Evolutionary conservation across 2,329 filamentous ascomycete genomes (phyloP), one percentile per base, ranked within the genome.

Genomic region (Pestalotiopsis sp.): DNA sequence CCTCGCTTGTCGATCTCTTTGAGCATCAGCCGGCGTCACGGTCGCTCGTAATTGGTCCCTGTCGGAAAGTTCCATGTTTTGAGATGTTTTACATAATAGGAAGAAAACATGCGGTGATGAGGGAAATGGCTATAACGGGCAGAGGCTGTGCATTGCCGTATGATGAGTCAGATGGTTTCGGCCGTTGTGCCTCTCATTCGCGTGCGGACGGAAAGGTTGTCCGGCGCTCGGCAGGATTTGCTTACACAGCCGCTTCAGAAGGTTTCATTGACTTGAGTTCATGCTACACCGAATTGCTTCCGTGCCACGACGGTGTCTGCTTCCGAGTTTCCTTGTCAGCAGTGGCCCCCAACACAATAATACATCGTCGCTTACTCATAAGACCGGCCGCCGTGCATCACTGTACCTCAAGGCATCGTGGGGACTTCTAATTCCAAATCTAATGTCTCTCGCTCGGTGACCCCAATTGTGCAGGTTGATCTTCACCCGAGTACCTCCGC

Each of bases 141-240:
- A 36, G 17, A 20, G 59, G 59, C 59, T 62, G 59, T 62, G 59
- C 36, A 36, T 17, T 36, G 31, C 27, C 31, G 59, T 62, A 20
- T n/a, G 59, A 62, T 62, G 59, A 62, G 59, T 62, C 59, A 62
- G 59, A 62, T 36, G 59, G 59, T 39, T 62, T 62, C 59, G 36
- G 59, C 59, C 31, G 59, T 62, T 13, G 13, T 59, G 6, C 57
- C 57, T 52, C 45, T n/a, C 17, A 27, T 59, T 27, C 12, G 57
- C 23, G 23, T 27, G 57, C 57, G 13, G 57, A 27, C 57, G 25
- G 57, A 11, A 31, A 12, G 57, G 25, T 31, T n/a, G 13, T 23
- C 27, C 27, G 57, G 57, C 14, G 14, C 17, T 59, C 57, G 57
- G 57, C 25, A 36, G 57, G 57, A 52, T n/a, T 2, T 20, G 20